phyloP scores from a whole-genome alignment of 2,329 filamentous ascomycete genomes.

The Pseudopyrenochaeta lycopersici region DNA sequence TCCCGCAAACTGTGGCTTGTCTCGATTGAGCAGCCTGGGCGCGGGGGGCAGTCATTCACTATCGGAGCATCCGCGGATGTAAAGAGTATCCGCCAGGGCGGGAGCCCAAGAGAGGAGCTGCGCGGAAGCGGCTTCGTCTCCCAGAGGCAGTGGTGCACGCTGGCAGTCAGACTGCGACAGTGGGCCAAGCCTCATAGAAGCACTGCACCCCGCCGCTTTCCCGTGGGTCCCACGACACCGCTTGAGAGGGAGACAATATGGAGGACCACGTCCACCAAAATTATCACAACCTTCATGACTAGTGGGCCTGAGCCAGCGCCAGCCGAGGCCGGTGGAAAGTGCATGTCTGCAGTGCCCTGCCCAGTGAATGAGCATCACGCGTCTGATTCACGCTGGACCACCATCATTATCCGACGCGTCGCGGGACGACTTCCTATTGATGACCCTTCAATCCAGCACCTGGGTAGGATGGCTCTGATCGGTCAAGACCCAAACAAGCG shows the following conservation, averaged over 20 bases:
- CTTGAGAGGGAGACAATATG: background rate
- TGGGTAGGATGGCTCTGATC: constrained; percentile 12
- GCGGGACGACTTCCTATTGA: constrained; percentile 29
- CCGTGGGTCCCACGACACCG: background rate
- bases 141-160: constrained; percentile 9
- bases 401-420: constrained; percentile 10
- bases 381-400: constrained; percentile 1
- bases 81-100: background rate
- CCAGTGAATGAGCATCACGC: background rate
- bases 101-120: background rate
- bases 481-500: constrained; percentile 20
- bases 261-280: too few relatives aligned
- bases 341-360: too few relatives aligned
- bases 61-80: constrained; percentile 6
- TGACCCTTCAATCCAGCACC: background rate
- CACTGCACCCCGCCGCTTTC: background rate
- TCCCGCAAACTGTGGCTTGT: constrained; percentile 5
- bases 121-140: constrained; percentile 25
- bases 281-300: too few relatives aligned
- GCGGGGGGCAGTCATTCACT: background rate
- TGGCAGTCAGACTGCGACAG: too few relatives aligned
- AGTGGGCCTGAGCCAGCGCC: too few relatives aligned
- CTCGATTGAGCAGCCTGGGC: background rate
- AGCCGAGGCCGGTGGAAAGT: too few relatives aligned
- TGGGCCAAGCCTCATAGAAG: constrained; percentile 6